Base-by-base conservation (phyloP, 805 yeast genomes). In the Deakozyma indianensis region DNA sequence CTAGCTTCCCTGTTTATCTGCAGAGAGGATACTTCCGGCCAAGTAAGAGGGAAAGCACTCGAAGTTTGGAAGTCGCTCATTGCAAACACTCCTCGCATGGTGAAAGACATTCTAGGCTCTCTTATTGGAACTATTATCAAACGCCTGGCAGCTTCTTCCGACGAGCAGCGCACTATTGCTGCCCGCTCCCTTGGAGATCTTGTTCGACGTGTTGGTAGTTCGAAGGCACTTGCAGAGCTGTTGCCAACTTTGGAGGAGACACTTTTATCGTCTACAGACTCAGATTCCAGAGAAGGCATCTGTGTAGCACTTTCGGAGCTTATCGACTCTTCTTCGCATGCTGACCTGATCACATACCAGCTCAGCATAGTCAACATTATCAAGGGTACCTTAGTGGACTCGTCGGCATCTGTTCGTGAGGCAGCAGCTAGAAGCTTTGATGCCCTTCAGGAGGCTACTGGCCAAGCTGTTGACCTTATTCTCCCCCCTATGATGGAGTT, bases 21-120 rank as follows among this genome's bases (percentile, higher is more conserved):
- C 63, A 87, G 98, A 62, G 84, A 95, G 14, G 99, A 92, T 68
- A 75, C 79, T 35, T 75, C 92, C 32, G 85, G 85, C 53, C 71
- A 79, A 52, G 99, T 92, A 23, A 79, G 98, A 56, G 78, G 78
- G 52, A 83, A 94, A 22, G 80, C 97, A 11, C 77, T 85, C 48
- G 96, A 92, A 56, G 86, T 92, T 42, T 92, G 99, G 99, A 88
- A 88, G 66, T 86, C 95, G 0, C 70, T 92, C 58, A 96, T 92
- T 44, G 83, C 95, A 42, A 92, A 92, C 61, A 92, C 98, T 21
- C 97, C 98, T 40, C 78, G 83, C 58, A 84, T 95, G 2, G 82
- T 92, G 42, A 90, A 84, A 68, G 96, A 88, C 61, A 86, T 92
- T 50, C 64, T 92, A 50, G 94, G 96, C 24, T 71, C 86, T 3